Evolutionary conservation across 805 yeast species (phyloP), one percentile per base, ranked within the genome.

Genomic region (Cyberlindnera maclurae): DNA sequence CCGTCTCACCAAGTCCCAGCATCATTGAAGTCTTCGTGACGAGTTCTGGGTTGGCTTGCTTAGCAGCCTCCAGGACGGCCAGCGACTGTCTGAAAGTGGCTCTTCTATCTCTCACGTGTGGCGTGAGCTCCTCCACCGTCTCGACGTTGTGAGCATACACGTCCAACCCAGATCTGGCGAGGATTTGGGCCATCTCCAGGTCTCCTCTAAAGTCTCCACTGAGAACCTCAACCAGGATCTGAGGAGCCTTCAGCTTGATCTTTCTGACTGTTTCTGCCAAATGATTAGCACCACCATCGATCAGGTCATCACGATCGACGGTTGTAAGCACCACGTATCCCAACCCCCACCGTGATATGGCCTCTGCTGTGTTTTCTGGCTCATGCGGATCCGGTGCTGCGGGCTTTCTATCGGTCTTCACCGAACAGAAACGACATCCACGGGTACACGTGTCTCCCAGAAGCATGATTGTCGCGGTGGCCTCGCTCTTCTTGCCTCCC

Each of bases 391-490:
- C 99, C 7, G 95, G 82, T 9, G 88, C 77, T 1, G 81, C 78
- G 1, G 99, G 99, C 1, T 65, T 65, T 54, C 98, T 73, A 59
- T 79, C 80, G 1, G 99, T 93, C 62, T 93, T 93, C 34, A 93
- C 98, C 1, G 96, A 85, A 60, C 99, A 93, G 64, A 93, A 93
- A 46, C 99, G 72, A 59, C 99, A 93, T n/a, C 99, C 99, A 64
- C 99, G 74, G 1, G 99, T 93, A 64, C 99, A 93, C 1, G 98
- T 93, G 54, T 93, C 99, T 45, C 99, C 99, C 74, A 93, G 72
- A 42, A 93, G 69, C 99, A 93, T 93, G 51, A 93, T 93, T 2
- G 99, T 93, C 5, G 96, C 96, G 7, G 96, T 87, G 4, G 98
- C 97, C 46, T 87, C 90, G 6, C 90, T 77, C 59, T 89, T 82